phyloP scores from a whole-genome alignment of 805 yeast genomes.

The Ascoidea rubescens region DNA sequence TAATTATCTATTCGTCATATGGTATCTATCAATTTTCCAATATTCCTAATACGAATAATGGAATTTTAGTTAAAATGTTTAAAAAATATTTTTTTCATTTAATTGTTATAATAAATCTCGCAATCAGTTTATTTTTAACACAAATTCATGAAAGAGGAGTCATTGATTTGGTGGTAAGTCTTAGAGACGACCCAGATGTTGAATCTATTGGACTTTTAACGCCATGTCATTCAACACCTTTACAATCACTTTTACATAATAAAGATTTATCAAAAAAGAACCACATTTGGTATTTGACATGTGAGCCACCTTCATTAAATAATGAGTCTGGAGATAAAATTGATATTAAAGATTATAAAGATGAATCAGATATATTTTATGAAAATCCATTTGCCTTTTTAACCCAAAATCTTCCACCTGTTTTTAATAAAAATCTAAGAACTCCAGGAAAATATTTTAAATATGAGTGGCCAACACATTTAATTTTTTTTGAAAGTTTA shows the following conservation, averaged over 20 bases:
- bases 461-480: slow-evolving; percentile 55
- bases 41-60: slow-evolving; percentile 1
- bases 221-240: slow-evolving; percentile 97
- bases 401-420: slow-evolving; percentile 34
- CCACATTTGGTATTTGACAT: slow-evolving; percentile 65
- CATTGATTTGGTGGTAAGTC: slow-evolving; percentile 43
- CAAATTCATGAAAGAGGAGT: slow-evolving; percentile 81
- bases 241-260: slow-evolving; percentile 74
- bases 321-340: slow-evolving; percentile 1
- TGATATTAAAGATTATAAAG: slow-evolving; percentile 34
- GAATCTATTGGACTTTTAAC: slow-evolving; percentile 65
- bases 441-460: slow-evolving; percentile 17
- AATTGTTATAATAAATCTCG: slow-evolving; percentile 23
- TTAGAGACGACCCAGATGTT: slow-evolving; percentile 29
- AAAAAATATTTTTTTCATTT: slow-evolving; percentile 12
- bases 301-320: slow-evolving; percentile 68
- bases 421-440: slow-evolving; percentile 13
- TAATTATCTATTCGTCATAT: slow-evolving; percentile 37
- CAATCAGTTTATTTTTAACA: slow-evolving; percentile 37
- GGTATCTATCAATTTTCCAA: slow-evolving; percentile 13
- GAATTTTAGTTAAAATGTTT: slow-evolving; percentile 2
- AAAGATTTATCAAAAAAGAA: slow-evolving; percentile 25
- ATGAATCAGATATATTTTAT: slow-evolving; percentile 80
- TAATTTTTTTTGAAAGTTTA: slow-evolving; percentile 60
- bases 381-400: slow-evolving; percentile 49